phyloP scores from a whole-genome alignment of 2,329 filamentous ascomycete genomes.

The Acephala macrosclerotiorum region DNA sequence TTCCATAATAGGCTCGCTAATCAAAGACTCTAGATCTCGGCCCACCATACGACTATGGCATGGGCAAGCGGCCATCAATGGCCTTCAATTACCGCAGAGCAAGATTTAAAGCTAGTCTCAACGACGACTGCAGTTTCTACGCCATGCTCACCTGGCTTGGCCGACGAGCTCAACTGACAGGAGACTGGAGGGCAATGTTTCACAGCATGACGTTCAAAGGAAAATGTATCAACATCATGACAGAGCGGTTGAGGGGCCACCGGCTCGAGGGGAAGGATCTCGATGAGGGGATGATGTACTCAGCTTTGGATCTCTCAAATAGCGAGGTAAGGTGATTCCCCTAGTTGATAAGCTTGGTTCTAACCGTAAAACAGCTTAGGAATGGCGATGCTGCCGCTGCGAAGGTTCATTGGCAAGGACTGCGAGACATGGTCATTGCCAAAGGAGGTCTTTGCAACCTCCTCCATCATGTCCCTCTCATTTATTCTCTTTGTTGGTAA shows the following conservation, averaged over 20 bases:
- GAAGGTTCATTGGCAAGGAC: slow-evolving; percentile 4
- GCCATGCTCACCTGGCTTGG: slow-evolving; percentile 1
- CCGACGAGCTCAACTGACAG: not conserved
- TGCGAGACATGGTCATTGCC: not conserved
- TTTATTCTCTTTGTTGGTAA: slow-evolving; percentile 3
- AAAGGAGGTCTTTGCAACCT: slow-evolving; percentile 7
- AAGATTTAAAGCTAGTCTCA: slow-evolving; percentile 10
- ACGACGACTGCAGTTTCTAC: slow-evolving; percentile 13
- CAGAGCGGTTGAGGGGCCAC: not conserved
- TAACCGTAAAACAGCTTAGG: not conserved
- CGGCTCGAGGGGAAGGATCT: not conserved
- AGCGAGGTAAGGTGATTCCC: not conserved
- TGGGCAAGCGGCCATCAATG: slow-evolving; percentile 2
- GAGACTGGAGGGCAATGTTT: not conserved
- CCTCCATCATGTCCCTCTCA: slow-evolving; percentile 10
- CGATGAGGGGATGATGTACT: slow-evolving; percentile 2
- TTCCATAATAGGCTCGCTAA: not conserved
- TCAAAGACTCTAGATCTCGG: not conserved
- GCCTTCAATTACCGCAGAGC: slow-evolving; percentile 4
- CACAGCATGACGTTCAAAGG: not conserved
- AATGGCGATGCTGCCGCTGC: not conserved
- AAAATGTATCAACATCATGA: slow-evolving; percentile 5
- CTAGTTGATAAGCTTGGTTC: not conserved
- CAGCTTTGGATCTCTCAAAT: slow-evolving; percentile 6
- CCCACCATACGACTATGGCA: slow-evolving; percentile 5